Evolutionary conservation across 2,329 filamentous ascomycete species (phyloP), one percentile per base, ranked within the genome.

Genomic region (Mycosphaerelloides madeirae): DNA sequence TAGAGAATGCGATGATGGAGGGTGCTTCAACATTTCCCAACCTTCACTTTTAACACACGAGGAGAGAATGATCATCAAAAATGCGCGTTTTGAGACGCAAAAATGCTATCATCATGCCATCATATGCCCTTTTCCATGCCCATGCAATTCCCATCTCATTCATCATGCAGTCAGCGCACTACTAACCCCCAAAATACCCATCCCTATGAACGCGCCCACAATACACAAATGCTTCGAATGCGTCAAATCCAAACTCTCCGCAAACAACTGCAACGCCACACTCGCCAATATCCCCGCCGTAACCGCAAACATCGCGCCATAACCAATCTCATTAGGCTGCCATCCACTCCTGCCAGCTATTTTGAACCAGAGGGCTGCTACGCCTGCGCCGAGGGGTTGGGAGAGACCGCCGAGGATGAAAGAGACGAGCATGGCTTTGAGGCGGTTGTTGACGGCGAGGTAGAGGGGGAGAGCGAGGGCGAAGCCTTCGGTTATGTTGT

Each of bases 401-500:
- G 82, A 88, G 5, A 93, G 72, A 0, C 93, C 93, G 9, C 93
- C 93, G 0, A 98, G 74, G 0, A 95, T 64, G 8, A 85, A 83
- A 3, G 86, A 84, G 82, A 87, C 94, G 47, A 85, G 68, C 71
- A 97, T 93, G 14, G 93, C 91, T 57, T 83, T 84, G 62, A 80
- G 71, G 35, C 89, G 84, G 46, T 83, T 91, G 50, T 84, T 79
- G 25, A 96, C 79, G 1, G 93, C 93, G 59, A 98, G 85, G 67
- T 95, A 98, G 0, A 98, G 75, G 0, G 93, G 93, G 1, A 98
- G 71, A 0, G 89, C 88, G 77, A 98, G 85, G 50, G 90, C 87
- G 63, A 97, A 97, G 1, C 93, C 93, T 70, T 98, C 93, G 20
- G 88, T 90, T 60, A 98, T 95, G 69, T 97, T 98, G 75, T 98